phyloP scores from a whole-genome alignment of 108 stramenopile species.

The Seminavis robusta region DNA sequence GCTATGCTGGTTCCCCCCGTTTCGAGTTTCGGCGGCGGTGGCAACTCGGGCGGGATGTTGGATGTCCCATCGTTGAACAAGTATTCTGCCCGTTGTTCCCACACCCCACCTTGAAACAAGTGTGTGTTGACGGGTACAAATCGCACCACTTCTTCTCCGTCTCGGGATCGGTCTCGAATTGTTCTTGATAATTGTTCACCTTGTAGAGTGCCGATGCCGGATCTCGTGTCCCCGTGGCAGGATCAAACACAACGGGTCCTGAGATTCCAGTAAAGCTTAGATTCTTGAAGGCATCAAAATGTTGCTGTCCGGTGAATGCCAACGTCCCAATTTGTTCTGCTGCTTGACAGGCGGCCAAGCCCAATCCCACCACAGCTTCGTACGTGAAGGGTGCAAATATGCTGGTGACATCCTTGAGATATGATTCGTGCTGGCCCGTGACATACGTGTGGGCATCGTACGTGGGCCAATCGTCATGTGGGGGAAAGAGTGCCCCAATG shows the following conservation, averaged over 20 bases:
- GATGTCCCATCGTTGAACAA: constrained; percentile 44
- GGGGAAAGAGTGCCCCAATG: neutral
- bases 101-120: constrained; percentile 29
- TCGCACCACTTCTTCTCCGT: no score
- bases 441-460: neutral
- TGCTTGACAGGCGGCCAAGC: constrained; percentile 9
- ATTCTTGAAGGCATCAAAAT: constrained; percentile 27
- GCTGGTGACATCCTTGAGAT: constrained; percentile 2
- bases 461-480: neutral
- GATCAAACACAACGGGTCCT: constrained; percentile 34
- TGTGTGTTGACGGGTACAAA: constrained; percentile 29
- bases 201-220: constrained; percentile 27
- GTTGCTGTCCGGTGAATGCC: constrained; percentile 28
- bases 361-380: constrained; percentile 15
- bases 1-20: no score
- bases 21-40: neutral
- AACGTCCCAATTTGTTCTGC: no score
- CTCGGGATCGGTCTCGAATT: neutral
- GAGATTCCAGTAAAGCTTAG: constrained; percentile 34
- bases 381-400: neutral
- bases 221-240: constrained; percentile 35
- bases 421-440: neutral
- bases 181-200: constrained; percentile 28
- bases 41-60: constrained; percentile 22
- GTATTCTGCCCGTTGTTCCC: constrained; percentile 18